Percentiles rank a stretch among this genome's conserved stretches.
Evolutionary conservation across 1,139 yeast species (phyloP).

Genomic region (Scheffersomyces illinoinensis): DNA sequence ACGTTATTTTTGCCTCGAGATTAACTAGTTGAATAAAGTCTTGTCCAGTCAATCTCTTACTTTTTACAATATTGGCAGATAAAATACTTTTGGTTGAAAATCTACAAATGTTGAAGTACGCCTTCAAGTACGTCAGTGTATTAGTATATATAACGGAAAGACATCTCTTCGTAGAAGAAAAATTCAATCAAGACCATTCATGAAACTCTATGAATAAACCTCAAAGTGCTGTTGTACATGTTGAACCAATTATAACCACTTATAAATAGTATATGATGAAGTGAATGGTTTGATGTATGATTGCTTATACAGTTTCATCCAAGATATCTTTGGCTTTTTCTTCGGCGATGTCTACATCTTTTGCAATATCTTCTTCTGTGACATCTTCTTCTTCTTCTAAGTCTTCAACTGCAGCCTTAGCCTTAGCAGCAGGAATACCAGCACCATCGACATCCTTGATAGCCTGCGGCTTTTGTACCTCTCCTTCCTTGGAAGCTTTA

Average conservation of each 20-base stretch:
- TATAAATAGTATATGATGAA: background rate
- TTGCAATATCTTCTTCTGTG: background rate
- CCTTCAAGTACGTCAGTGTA: background rate
- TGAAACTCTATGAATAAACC: background rate
- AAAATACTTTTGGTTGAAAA: background rate
- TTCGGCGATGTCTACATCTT: slow-evolving; percentile 2
- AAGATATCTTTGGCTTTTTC: slow-evolving; percentile 4
- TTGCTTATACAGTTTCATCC: slow-evolving; percentile 6
- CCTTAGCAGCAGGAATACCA: background rate
- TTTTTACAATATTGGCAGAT: background rate
- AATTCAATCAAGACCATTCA: background rate
- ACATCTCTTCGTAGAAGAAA: background rate
- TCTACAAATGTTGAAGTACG: background rate
- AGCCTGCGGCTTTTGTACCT: background rate
- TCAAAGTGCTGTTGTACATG: background rate
- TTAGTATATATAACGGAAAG: background rate
- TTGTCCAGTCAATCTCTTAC: too few species aligned
- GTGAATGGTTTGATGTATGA: background rate
- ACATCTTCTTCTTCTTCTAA: background rate
- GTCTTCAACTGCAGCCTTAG: background rate
- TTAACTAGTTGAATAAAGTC: too few species aligned
- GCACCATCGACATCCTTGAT: background rate
- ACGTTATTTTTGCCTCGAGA: background rate
- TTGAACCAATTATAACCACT: background rate
- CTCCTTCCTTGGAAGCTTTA: slow-evolving; percentile 14